A percentile compares a stretch with the other conserved stretches of the same genome.
Evolutionary conservation across 2,329 filamentous ascomycete genomes (phyloP).

Genomic region (Pyrenochaeta sp.): DNA sequence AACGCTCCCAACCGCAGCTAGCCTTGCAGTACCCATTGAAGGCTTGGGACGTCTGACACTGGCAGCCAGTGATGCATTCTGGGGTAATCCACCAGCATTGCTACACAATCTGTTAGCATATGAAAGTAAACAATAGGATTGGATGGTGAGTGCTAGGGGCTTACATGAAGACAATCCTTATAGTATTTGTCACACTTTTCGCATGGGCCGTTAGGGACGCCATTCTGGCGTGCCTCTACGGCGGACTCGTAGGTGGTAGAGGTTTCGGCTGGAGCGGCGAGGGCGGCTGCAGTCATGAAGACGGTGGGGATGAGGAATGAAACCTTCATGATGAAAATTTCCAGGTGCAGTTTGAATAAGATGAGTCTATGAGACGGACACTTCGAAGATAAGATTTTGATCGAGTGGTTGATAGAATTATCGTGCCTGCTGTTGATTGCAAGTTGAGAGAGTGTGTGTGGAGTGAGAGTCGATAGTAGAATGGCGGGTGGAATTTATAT

Average conservation of each 20-base stretch:
- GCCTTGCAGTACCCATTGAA: constrained; percentile 59
- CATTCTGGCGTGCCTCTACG: background rate
- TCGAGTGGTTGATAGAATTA: no score
- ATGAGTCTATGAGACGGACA: background rate
- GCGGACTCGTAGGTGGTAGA: background rate
- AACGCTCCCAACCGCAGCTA: constrained; percentile 53
- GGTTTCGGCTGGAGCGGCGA: background rate
- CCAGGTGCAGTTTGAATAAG: background rate
- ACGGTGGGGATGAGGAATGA: background rate
- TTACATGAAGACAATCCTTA: background rate
- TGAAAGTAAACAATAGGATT: background rate
- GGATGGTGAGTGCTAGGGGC: background rate
- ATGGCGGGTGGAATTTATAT: background rate
- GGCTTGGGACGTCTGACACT: constrained; percentile 50
- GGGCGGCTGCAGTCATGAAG: background rate
- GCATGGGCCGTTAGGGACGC: background rate
- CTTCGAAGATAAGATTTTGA: background rate
- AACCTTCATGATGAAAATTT: background rate
- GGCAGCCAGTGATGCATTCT: constrained; percentile 48
- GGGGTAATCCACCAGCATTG: constrained; percentile 34
- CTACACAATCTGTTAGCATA: background rate
- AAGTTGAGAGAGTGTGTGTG: no score
- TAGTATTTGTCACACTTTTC: background rate
- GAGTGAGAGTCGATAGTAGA: background rate
- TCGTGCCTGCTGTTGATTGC: no score